These are phyloP conservation scores for Arctium lappa DNA, from an alignment of 129 eudicot genomes.

Conservation along the genomic window DNA sequence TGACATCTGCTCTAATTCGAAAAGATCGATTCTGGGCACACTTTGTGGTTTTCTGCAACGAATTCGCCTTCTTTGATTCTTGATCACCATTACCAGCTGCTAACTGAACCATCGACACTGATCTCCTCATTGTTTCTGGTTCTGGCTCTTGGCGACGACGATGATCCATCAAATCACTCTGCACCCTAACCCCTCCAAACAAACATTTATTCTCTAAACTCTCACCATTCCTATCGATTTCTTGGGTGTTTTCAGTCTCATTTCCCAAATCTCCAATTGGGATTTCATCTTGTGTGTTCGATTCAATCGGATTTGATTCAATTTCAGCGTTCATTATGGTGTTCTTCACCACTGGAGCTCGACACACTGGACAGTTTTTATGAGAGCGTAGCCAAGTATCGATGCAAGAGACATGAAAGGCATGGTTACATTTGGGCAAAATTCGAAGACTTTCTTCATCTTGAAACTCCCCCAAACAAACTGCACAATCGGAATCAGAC, in stretches of 20 bases:
- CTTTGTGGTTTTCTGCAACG: not conserved
- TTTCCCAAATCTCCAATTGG: not conserved
- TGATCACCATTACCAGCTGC: not conserved
- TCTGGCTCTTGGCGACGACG: constrained; percentile 10
- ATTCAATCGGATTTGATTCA: not conserved
- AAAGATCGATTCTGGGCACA: not conserved
- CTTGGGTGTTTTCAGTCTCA: constrained; percentile 7
- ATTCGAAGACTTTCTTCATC: constrained; percentile 52
- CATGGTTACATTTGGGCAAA: constrained; percentile 66
- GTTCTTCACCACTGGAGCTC: constrained; percentile 46
- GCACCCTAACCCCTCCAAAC: constrained; percentile 18
- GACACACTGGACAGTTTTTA: constrained; percentile 70
- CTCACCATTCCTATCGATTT: not conserved
- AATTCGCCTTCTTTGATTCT: not conserved
- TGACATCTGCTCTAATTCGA: not conserved
- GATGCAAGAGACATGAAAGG: constrained; percentile 69
- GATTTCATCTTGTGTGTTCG: constrained; percentile 3
- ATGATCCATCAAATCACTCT: constrained; percentile 45
- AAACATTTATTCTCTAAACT: constrained; percentile 1
- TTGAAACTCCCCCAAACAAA: constrained; percentile 38
- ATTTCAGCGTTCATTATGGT: not conserved
- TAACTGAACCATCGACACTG: constrained; percentile 38
- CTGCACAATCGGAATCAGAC: constrained; percentile 26
- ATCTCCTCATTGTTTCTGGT: constrained; percentile 38
- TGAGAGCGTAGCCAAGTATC: constrained; percentile 77